Evolutionary conservation across 2,329 filamentous ascomycete genomes (phyloP).

Genomic region (Cryphonectria radicalis): DNA sequence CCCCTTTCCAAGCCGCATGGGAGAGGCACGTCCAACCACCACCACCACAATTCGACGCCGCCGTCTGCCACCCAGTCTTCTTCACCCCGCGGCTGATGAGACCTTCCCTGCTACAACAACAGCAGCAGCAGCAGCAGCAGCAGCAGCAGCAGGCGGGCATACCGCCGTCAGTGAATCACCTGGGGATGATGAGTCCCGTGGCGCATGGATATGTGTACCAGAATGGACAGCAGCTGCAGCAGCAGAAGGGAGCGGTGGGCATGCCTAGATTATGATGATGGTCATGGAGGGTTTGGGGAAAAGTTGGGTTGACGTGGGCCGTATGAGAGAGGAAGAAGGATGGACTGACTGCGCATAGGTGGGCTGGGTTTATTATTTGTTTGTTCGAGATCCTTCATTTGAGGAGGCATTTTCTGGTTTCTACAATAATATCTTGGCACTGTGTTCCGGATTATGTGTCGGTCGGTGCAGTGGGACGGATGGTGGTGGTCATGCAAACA

Average conservation of each 20-base stretch:
- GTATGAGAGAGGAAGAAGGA: not conserved
- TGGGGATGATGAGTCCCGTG: conserved; percentile 49
- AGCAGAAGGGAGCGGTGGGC: conserved; percentile 32
- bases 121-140: not conserved
- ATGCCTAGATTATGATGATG: conserved; percentile 43
- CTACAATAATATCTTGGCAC: not conserved
- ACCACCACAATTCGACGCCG: conserved; percentile 40
- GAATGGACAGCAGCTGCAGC: conserved; percentile 39
- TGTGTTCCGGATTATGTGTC: not conserved
- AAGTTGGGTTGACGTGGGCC: not conserved
- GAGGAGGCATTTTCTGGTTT: not conserved
- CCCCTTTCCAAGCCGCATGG: conserved; percentile 35
- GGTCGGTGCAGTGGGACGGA: not conserved
- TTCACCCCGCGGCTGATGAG: conserved; percentile 68
- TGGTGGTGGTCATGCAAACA: not conserved
- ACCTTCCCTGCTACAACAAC: conserved; percentile 35
- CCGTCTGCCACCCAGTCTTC: conserved; percentile 74
- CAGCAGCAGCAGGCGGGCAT: not conserved
- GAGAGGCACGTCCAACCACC: conserved; percentile 45
- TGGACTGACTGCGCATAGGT: not conserved
- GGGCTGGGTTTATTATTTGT: not conserved
- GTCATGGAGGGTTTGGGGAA: not conserved
- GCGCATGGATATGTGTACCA: conserved; percentile 66
- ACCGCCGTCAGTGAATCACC: conserved; percentile 18
- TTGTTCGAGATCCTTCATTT: not conserved